Evolutionary conservation across 345 rosid genomes (phyloP).

Genomic region (Gossypium herbaceum): DNA sequence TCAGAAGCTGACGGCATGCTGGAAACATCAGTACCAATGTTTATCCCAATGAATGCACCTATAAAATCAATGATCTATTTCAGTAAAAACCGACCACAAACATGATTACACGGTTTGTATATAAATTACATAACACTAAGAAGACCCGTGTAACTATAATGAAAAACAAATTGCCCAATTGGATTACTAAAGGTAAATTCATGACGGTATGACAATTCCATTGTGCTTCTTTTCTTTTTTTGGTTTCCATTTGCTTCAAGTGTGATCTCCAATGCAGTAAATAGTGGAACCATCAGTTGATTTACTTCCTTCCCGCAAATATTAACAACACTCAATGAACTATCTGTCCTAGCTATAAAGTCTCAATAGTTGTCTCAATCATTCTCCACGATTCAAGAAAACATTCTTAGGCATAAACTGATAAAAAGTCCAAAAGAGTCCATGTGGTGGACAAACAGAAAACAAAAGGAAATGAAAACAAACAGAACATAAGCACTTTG

Average conservation of each 20-base stretch:
- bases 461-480: not conserved
- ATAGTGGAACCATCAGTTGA: not conserved
- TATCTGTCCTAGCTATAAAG: not conserved
- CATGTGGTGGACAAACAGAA: not conserved
- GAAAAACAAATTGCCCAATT: not conserved
- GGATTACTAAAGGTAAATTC: not conserved
- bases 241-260: not conserved
- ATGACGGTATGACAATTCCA: not conserved
- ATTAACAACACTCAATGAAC: not conserved
- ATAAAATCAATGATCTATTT: constrained; percentile 11
- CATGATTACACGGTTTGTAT: not conserved
- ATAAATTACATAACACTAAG: not conserved
- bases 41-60: constrained; percentile 88
- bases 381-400: not conserved
- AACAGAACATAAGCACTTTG: not conserved
- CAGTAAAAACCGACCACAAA: constrained; percentile 8
- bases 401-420: not conserved
- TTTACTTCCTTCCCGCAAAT: not conserved
- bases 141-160: not conserved
- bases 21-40: constrained; percentile 80
- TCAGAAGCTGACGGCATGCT: constrained; percentile 67
- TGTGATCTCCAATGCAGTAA: not conserved
- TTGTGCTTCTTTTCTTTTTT: not conserved
- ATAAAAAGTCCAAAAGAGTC: not conserved
- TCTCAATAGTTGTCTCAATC: not conserved